Evolutionary conservation across 805 yeast species (phyloP).

Genomic region (Saccharomycopsis fodiens): DNA sequence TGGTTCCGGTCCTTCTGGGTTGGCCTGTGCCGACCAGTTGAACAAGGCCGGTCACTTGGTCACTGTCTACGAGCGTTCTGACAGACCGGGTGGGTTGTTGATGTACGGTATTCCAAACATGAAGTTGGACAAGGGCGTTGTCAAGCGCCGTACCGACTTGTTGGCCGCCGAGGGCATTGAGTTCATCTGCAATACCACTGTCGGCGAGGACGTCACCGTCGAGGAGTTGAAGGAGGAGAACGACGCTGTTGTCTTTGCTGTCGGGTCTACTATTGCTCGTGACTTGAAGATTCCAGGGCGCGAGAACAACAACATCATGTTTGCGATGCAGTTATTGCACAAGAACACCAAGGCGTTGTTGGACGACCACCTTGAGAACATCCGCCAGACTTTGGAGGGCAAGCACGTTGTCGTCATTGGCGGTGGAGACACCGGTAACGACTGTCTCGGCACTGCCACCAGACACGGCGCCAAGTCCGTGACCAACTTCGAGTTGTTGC

Average conservation of each 20-base stretch:
- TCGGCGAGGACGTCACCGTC: slow-evolving; percentile 77
- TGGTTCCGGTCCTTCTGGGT: slow-evolving; percentile 97
- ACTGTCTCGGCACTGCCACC: slow-evolving; percentile 94
- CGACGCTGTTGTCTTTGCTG: slow-evolving; percentile 86
- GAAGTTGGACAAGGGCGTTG: slow-evolving; percentile 91
- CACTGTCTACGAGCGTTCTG: slow-evolving; percentile 88
- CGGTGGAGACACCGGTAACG: slow-evolving; percentile 99
- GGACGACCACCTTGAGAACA: slow-evolving; percentile 70
- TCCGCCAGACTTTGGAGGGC: slow-evolving; percentile 64
- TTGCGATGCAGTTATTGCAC: slow-evolving; percentile 87
- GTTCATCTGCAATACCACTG: slow-evolving; percentile 66
- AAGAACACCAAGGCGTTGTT: slow-evolving; percentile 86
- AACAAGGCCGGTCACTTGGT: slow-evolving; percentile 93
- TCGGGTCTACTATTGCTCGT: slow-evolving; percentile 95
- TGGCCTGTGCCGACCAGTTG: slow-evolving; percentile 94
- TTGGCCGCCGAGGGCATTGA: slow-evolving; percentile 84
- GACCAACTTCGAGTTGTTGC: slow-evolving; percentile 87
- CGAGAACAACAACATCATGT: slow-evolving; percentile 80
- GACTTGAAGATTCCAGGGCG: slow-evolving; percentile 94
- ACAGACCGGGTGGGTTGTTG: slow-evolving; percentile 92
- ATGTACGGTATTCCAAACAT: slow-evolving; percentile 99
- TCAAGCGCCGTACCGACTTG: slow-evolving; percentile 87
- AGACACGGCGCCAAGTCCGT: slow-evolving; percentile 97
- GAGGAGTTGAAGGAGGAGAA: slow-evolving; percentile 54
- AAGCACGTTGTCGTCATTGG: slow-evolving; percentile 95